phyloP scores from a whole-genome alignment of 164 flowering plant genomes.

The Vitis riparia region DNA sequence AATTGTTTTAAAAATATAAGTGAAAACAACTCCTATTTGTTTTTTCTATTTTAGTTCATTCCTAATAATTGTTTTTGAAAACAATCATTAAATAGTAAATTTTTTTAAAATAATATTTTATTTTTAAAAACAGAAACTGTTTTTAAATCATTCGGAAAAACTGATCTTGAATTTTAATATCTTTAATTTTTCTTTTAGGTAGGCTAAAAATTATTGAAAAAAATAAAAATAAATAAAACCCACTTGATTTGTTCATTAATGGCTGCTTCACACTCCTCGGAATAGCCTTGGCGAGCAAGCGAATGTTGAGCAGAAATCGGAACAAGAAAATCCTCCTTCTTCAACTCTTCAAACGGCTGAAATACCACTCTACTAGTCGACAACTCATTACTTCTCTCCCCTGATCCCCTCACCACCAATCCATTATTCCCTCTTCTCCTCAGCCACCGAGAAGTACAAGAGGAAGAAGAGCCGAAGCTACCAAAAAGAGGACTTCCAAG shows the following conservation, averaged over 20 bases:
- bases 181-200: too few relatives aligned
- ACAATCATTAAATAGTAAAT: too few relatives aligned
- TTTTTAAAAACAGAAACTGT: too few relatives aligned
- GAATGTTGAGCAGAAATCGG: conserved; percentile 26
- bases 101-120: too few relatives aligned
- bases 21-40: too few relatives aligned
- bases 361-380: conserved; percentile 23
- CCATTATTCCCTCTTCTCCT: neutral
- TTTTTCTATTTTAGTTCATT: too few relatives aligned
- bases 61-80: too few relatives aligned
- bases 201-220: neutral
- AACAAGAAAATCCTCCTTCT: conserved; percentile 20
- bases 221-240: neutral
- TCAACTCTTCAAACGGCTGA: conserved; percentile 38
- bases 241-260: conserved; percentile 45
- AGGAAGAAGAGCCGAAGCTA: neutral
- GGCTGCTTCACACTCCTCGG: conserved; percentile 29
- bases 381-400: neutral
- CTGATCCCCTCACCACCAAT: conserved; percentile 12
- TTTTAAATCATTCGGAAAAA: too few relatives aligned
- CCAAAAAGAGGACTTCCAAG: neutral
- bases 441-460: neutral
- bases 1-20: too few relatives aligned
- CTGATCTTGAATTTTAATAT: too few relatives aligned
- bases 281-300: conserved; percentile 31